Evolutionary conservation across 2,329 filamentous ascomycete species (phyloP), one percentile per base, ranked within the genome.

Genomic region (Diplocarpon rosae): DNA sequence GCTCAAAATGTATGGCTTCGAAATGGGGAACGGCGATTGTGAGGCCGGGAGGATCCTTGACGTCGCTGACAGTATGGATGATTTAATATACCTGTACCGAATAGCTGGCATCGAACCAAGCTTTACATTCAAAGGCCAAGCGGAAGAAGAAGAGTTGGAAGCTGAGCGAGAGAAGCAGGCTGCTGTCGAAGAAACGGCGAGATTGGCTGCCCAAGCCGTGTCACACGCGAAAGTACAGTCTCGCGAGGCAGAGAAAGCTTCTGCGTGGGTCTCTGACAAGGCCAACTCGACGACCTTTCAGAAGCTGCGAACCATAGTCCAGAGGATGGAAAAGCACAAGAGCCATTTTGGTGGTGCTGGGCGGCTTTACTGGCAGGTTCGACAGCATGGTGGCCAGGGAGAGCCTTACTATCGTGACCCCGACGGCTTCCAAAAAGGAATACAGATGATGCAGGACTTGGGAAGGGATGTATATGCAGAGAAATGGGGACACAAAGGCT

Each of bases 381-480:
- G 66, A 29, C 73, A 76, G 54, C 64, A 59, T 6, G 72, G 72
- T 29, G 73, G 73, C 1, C 43, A 64, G 20, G 71, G 69, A 13
- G 73, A 76, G 55, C 72, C 71, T 1, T 76, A 68, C 48, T 70
- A 74, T 56, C 69, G 72, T 48, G 62, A 70, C 39, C 51, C 67
- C 0, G 64, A 65, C 1, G 72, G 70, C 1, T 61, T 73, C 42
- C 62, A 65, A 4, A 58, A 62, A 36, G 66, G 62, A 1, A 65
- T 72, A 45, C 63, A 66, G 46, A 60, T 72, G 39, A 56, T 68
- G n/a, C 69, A 67, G 16, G 68, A 70, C 50, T 63, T 66, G 13
- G 70, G 70, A 0, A 56, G 62, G n/a, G 61, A 63, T 48, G 59
- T 69, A 50, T 52, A 5, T 67, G 60, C 47, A 8, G 59, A 64